Percentiles rank a stretch among this genome's conserved stretches.
phyloP scores from a whole-genome alignment of 2,329 filamentous ascomycete species.

The Fusarium humuli region DNA sequence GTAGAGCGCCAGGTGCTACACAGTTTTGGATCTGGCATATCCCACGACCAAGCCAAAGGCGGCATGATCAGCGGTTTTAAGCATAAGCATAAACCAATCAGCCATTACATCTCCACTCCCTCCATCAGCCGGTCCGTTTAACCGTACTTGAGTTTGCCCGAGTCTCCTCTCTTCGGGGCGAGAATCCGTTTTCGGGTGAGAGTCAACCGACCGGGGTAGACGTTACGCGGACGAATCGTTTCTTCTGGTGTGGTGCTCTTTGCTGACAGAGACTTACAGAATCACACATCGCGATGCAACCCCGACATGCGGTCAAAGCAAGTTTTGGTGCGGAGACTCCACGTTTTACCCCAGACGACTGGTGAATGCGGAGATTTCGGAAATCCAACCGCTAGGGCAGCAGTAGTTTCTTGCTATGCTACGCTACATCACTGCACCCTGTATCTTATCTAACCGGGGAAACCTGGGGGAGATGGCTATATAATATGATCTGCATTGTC shows the following conservation, averaged over 20 bases:
- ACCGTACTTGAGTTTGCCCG: constrained; percentile 20
- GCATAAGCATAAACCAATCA: constrained; percentile 21
- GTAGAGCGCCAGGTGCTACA: constrained; percentile 11
- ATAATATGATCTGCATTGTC: constrained; percentile 31
- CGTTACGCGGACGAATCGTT: constrained; percentile 18
- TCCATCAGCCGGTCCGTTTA: constrained; percentile 40
- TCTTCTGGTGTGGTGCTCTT: not conserved
- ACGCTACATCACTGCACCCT: not conserved
- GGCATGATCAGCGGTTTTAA: constrained; percentile 30
- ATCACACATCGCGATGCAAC: constrained; percentile 26
- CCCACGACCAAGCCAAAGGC: not conserved
- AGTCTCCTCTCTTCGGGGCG: constrained; percentile 15
- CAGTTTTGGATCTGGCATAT: constrained; percentile 25
- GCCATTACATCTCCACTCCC: not conserved
- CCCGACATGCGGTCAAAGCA: constrained; percentile 12
- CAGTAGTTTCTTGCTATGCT: not conserved
- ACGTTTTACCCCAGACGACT: constrained; percentile 30
- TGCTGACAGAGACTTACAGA: constrained; percentile 6
- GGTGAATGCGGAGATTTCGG: constrained; percentile 27
- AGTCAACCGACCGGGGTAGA: constrained; percentile 1
- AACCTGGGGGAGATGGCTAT: not conserved
- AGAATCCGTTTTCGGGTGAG: constrained; percentile 22
- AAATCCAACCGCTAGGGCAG: constrained; percentile 14
- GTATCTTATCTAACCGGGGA: constrained; percentile 8
- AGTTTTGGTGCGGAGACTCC: constrained; percentile 22